These are phyloP conservation scores for Artemisia argyi DNA, from an alignment of 129 eudicot species.

Conservation along the genomic window DNA sequence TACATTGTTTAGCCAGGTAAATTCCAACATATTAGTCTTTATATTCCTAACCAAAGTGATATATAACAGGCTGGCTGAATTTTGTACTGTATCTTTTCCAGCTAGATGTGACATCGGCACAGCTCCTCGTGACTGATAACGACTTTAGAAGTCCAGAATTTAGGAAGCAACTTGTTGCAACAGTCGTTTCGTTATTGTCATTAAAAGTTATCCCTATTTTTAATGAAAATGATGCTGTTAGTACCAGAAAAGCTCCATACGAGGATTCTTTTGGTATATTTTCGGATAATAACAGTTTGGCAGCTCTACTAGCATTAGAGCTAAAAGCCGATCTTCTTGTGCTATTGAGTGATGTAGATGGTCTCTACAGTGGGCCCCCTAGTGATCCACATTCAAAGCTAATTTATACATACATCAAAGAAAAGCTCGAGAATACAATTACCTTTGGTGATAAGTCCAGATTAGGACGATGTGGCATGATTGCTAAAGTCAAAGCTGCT, in stretches of 20 bases:
- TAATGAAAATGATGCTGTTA: slow-evolving; percentile 90
- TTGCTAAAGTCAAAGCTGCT: slow-evolving; percentile 98
- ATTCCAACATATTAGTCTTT: background rate
- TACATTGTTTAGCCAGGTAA: slow-evolving; percentile 87
- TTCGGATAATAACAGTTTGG: slow-evolving; percentile 97
- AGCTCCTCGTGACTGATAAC: slow-evolving; percentile 88
- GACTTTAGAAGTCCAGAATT: slow-evolving; percentile 88
- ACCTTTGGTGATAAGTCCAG: slow-evolving; percentile 95
- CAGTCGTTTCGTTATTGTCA: slow-evolving; percentile 62
- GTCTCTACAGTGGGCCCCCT: slow-evolving; percentile 96
- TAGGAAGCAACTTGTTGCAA: slow-evolving; percentile 72
- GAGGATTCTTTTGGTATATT: slow-evolving; percentile 98
- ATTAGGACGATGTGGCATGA: slow-evolving; percentile 96
- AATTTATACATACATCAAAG: slow-evolving; percentile 74
- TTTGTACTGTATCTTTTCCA: slow-evolving; percentile 22
- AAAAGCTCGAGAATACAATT: slow-evolving; percentile 69
- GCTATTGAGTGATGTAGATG: slow-evolving; percentile 48
- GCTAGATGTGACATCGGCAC: slow-evolving; percentile 88
- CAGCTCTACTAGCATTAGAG: slow-evolving; percentile 89
- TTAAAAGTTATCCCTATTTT: slow-evolving; percentile 76
- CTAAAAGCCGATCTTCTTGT: slow-evolving; percentile 95
- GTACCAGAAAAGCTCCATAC: slow-evolving; percentile 92
- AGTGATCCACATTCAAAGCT: slow-evolving; percentile 78
- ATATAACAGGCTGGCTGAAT: slow-evolving; percentile 1
- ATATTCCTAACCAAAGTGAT: background rate